Percentiles rank a stretch among this genome's conserved stretches.
Conservation (phyloP, 2,329 filamentous ascomycete genomes). For the Chaetomiaceae sp. region DNA sequence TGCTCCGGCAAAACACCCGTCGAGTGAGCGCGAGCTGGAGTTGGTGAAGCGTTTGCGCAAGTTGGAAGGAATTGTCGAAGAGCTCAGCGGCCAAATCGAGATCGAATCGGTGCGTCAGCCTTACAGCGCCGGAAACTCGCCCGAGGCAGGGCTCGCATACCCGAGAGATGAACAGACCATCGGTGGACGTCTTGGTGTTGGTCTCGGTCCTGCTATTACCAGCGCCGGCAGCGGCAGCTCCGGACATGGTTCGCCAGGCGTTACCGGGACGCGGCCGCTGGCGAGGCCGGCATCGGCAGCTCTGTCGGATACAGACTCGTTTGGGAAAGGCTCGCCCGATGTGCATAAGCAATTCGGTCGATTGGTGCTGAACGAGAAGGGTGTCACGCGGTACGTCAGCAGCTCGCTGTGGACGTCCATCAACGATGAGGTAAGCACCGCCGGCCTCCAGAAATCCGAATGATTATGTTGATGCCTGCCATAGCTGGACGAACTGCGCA, state of each 20-base stretch:
- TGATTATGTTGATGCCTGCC: background rate
- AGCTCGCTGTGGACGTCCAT: constrained; percentile 73
- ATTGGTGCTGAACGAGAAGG: constrained; percentile 65
- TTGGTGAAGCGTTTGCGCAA: constrained; percentile 67
- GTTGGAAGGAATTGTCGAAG: constrained; percentile 71
- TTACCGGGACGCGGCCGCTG: constrained; percentile 15
- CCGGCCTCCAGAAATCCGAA: background rate
- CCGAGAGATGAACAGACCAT: constrained; percentile 25
- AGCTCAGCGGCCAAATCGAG: constrained; percentile 61
- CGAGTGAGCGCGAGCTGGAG: constrained; percentile 61
- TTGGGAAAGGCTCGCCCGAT: constrained; percentile 31
- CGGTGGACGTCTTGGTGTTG: background rate
- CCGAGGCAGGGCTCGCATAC: constrained; percentile 30
- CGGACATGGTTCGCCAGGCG: constrained; percentile 23
- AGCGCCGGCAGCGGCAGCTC: constrained; percentile 17
- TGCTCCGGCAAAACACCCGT: constrained; percentile 53
- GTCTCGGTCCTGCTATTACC: background rate
- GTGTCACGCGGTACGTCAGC: constrained; percentile 68
- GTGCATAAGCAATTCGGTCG: constrained; percentile 58
- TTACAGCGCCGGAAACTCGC: constrained; percentile 35
- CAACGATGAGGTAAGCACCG: constrained; percentile 61
- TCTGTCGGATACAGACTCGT: constrained; percentile 20
- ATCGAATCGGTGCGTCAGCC: constrained; percentile 43
- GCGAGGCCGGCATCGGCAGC: constrained; percentile 18
- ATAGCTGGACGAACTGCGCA: constrained; percentile 44